Conservation (phyloP, 257 asterid species). For the Scutellaria baicalensis region DNA sequence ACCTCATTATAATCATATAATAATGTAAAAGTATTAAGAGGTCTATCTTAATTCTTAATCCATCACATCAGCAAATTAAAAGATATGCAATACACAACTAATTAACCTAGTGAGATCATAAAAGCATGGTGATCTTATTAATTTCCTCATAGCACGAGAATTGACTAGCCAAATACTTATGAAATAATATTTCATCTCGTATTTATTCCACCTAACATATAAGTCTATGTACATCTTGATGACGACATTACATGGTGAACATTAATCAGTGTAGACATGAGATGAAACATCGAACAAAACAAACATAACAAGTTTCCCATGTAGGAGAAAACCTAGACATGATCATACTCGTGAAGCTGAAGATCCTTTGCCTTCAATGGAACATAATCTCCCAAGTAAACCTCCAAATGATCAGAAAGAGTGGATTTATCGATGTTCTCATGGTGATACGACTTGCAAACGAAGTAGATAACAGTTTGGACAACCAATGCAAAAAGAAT, state of each 20-base stretch:
- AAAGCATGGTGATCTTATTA: neutral
- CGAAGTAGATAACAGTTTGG: slow-evolving; percentile 51
- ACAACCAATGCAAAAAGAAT: slow-evolving; percentile 36
- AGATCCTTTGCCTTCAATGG: slow-evolving; percentile 47
- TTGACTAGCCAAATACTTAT: too few relatives aligned
- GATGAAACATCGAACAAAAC: neutral
- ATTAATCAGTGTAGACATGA: too few relatives aligned
- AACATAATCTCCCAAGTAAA: slow-evolving; percentile 51
- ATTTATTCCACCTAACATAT: too few relatives aligned
- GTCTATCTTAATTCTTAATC: neutral
- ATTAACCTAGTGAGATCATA: neutral
- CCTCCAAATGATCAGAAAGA: slow-evolving; percentile 57
- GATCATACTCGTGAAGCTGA: slow-evolving; percentile 36
- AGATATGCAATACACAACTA: neutral
- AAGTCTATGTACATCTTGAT: too few relatives aligned
- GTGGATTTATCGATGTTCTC: slow-evolving; percentile 46
- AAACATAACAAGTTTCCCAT: neutral
- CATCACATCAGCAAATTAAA: neutral
- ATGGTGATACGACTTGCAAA: slow-evolving; percentile 54
- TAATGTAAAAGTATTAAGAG: neutral
- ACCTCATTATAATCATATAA: neutral
- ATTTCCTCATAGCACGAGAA: neutral
- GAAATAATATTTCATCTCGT: too few relatives aligned
- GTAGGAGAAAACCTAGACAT: slow-evolving; percentile 9
- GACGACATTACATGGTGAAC: too few relatives aligned